Evolutionary conservation across 805 yeast species (phyloP).

Genomic region (Myxozyma neotropica): DNA sequence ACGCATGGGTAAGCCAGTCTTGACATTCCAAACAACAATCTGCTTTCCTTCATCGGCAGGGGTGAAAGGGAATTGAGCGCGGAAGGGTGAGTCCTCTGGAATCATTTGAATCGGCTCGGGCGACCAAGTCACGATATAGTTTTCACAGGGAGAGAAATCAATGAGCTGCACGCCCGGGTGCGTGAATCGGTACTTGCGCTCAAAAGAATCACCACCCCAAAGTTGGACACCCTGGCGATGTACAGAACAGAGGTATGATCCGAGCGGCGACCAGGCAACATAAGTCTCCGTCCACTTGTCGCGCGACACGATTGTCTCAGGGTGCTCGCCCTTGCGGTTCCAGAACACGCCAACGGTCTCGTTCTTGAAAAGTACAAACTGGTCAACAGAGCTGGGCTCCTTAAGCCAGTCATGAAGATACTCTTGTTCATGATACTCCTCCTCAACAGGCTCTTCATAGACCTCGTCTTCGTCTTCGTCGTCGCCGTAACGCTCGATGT

Average conservation of each 20-base stretch:
- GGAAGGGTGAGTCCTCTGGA: slow-evolving; percentile 63
- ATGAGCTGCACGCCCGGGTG: slow-evolving; percentile 89
- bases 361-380: slow-evolving; percentile 74
- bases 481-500: slow-evolving; percentile 75
- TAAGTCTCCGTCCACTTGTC: slow-evolving; percentile 83
- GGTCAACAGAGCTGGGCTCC: slow-evolving; percentile 88
- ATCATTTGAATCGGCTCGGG: slow-evolving; percentile 78
- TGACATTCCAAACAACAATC: slow-evolving; percentile 88
- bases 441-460: slow-evolving; percentile 70
- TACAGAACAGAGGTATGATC: slow-evolving; percentile 81
- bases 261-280: slow-evolving; percentile 90
- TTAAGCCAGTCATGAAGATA: slow-evolving; percentile 89
- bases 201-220: slow-evolving; percentile 90
- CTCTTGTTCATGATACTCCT: slow-evolving; percentile 69
- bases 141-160: slow-evolving; percentile 92
- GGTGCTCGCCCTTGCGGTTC: slow-evolving; percentile 72
- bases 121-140: slow-evolving; percentile 85
- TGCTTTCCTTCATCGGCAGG: slow-evolving; percentile 90
- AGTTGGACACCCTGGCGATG: slow-evolving; percentile 94
- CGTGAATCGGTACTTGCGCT: slow-evolving; percentile 70
- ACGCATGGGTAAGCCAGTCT: slow-evolving; percentile 78
- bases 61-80: slow-evolving; percentile 76
- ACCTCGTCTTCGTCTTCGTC: slow-evolving; percentile 54
- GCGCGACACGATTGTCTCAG: slow-evolving; percentile 77
- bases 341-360: slow-evolving; percentile 84